Percentiles rank a stretch among this genome's conserved stretches.
These are phyloP conservation scores for Coemansia sp. DNA, from an alignment of 192 early-diverging fungal genomes.

Conservation along the genomic window DNA sequence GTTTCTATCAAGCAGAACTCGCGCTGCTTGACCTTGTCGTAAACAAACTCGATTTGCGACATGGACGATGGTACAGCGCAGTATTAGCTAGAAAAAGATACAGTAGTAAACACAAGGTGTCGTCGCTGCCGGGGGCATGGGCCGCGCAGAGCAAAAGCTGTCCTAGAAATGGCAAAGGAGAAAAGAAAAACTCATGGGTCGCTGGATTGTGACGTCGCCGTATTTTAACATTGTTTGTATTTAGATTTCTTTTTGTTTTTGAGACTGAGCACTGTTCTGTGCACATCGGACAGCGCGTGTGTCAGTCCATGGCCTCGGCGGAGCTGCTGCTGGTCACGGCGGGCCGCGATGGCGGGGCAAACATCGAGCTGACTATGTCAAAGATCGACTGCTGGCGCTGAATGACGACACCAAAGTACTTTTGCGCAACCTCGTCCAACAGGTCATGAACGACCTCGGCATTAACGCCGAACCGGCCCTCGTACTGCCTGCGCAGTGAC, in stretches of 20 bases:
- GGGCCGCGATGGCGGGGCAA: slow-evolving; percentile 38
- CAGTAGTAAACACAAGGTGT: not conserved
- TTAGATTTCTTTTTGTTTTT: too few species aligned
- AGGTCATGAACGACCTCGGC: slow-evolving; percentile 21
- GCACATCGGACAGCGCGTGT: not conserved
- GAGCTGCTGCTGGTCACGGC: slow-evolving; percentile 15
- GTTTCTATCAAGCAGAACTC: slow-evolving; percentile 50
- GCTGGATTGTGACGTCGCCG: too few species aligned
- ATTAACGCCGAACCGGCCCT: slow-evolving; percentile 41
- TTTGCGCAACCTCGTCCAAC: slow-evolving; percentile 42
- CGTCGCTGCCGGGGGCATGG: too few species aligned
- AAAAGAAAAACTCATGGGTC: too few species aligned
- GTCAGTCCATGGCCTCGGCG: slow-evolving; percentile 44
- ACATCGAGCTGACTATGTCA: slow-evolving; percentile 52
- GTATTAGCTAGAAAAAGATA: not conserved
- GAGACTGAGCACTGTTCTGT: too few species aligned
- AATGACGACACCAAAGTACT: slow-evolving; percentile 56
- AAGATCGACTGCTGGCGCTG: slow-evolving; percentile 54
- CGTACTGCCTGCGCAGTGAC: slow-evolving; percentile 37
- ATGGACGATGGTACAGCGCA: slow-evolving; percentile 3
- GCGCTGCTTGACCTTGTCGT: slow-evolving; percentile 24
- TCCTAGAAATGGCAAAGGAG: too few species aligned
- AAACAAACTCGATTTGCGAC: slow-evolving; percentile 47
- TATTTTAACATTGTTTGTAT: too few species aligned
- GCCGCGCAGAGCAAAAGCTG: too few species aligned